Percentiles rank a stretch among this genome's conserved stretches.
Conservation (phyloP, 495 filamentous ascomycete genomes). For the Thermothielavioides terrestris region DNA sequence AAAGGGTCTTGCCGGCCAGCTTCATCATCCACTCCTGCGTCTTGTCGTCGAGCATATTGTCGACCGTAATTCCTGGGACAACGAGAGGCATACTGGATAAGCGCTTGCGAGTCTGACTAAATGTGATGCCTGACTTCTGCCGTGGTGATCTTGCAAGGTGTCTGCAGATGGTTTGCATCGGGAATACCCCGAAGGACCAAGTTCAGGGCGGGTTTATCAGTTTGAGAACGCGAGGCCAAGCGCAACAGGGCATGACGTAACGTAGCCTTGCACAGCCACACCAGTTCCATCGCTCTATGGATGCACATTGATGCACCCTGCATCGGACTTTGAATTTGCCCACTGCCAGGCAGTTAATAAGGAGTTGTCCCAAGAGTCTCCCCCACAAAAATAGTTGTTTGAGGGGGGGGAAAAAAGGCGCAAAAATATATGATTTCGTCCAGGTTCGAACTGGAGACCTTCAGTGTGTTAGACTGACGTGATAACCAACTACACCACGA, state of each 20-base stretch:
- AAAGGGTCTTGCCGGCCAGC: constrained; percentile 64
- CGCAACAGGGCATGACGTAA: not conserved
- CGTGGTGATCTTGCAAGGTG: not conserved
- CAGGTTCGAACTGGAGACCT: constrained; percentile 21
- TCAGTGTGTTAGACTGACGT: constrained; percentile 21
- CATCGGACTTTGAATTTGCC: no score
- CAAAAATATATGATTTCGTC: constrained; percentile 10
- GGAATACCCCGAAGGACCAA: not conserved
- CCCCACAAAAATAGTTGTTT: not conserved
- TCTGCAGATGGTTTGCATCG: not conserved
- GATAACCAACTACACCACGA: constrained; percentile 22
- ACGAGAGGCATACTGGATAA: constrained; percentile 68
- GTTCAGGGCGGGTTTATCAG: not conserved
- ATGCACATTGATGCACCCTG: no score
- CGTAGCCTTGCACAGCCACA: no score
- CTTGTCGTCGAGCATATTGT: constrained; percentile 41
- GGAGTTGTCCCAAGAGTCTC: no score
- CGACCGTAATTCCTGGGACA: constrained; percentile 60
- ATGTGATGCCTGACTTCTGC: not conserved
- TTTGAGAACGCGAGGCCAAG: no score
- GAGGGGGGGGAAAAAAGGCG: no score
- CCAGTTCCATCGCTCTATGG: no score
- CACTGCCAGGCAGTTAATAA: no score
- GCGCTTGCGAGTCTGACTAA: not conserved
- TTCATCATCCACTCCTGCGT: constrained; percentile 63